phyloP scores from a whole-genome alignment of 164 flowering plant genomes.

The Vitis labrusca region DNA sequence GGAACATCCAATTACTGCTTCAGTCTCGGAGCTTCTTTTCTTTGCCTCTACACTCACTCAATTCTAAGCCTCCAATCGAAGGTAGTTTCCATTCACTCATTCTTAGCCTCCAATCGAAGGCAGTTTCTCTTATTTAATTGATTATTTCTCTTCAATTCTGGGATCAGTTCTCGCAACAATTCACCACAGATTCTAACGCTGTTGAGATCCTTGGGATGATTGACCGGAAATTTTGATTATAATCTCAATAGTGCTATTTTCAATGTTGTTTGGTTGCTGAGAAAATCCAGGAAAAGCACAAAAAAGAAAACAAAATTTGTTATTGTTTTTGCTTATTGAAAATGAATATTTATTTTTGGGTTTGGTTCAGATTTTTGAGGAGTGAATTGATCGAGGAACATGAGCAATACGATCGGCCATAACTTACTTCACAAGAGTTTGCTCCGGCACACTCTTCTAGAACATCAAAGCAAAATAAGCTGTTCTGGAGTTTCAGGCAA shows the following conservation, averaged over 20 bases:
- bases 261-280: not conserved
- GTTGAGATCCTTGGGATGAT: not conserved
- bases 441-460: constrained; percentile 34
- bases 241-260: not conserved
- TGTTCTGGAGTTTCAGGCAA: constrained; percentile 33
- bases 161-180: not conserved
- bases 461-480: constrained; percentile 45
- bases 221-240: not conserved
- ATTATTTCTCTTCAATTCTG: too few relatives aligned
- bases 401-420: constrained; percentile 67
- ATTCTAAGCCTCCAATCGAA: constrained; percentile 3
- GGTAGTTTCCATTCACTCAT: not conserved
- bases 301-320: not conserved
- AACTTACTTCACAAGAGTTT: constrained; percentile 47
- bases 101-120: not conserved
- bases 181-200: not conserved
- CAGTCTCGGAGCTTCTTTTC: not conserved
- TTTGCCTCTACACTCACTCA: not conserved
- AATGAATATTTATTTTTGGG: not conserved
- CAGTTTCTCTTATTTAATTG: not conserved
- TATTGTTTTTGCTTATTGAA: not conserved
- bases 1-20: not conserved
- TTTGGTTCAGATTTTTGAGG: constrained; percentile 15
- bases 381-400: constrained; percentile 30
- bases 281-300: not conserved